These are phyloP conservation scores for Aureobasidium sp. DNA, from an alignment of 2,329 filamentous ascomycete species.

Conservation along the genomic window DNA sequence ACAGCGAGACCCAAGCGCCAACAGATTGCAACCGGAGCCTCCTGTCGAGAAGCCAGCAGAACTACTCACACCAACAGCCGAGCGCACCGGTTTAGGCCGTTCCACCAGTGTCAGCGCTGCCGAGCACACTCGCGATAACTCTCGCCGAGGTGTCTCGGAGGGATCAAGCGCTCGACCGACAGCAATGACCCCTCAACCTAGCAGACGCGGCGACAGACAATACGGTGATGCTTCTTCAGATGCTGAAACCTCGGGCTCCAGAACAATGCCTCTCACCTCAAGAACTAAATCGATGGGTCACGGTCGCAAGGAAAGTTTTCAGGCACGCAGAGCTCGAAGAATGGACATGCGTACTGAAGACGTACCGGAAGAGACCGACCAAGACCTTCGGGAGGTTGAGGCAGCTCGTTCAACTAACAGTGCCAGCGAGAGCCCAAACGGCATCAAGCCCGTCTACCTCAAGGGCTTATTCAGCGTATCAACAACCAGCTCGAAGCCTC, in stretches of 20 bases:
- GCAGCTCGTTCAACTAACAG: constrained; percentile 24
- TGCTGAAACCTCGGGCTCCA: constrained; percentile 31
- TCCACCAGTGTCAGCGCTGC: constrained; percentile 89
- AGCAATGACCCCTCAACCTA: constrained; percentile 14
- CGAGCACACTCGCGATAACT: constrained; percentile 38
- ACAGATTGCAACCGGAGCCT: constrained; percentile 48
- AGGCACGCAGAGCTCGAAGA: constrained; percentile 63
- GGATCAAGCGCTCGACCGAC: constrained; percentile 28
- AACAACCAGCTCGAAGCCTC: constrained; percentile 86
- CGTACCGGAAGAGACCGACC: constrained; percentile 84
- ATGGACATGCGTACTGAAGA: constrained; percentile 54
- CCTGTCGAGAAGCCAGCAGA: constrained; percentile 67
- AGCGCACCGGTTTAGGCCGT: constrained; percentile 61
- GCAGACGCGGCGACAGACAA: constrained; percentile 37
- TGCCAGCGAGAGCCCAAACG: constrained; percentile 54
- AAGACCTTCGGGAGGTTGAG: constrained; percentile 55
- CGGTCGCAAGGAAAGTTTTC: constrained; percentile 82
- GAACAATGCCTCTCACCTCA: constrained; percentile 49
- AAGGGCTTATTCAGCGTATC: constrained; percentile 97
- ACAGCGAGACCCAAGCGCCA: constrained; percentile 36
- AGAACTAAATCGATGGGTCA: constrained; percentile 85
- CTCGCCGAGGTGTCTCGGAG: constrained; percentile 47
- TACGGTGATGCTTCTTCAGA: constrained; percentile 40
- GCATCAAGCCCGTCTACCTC: constrained; percentile 87
- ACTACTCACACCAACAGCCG: constrained; percentile 61